These are phyloP conservation scores for Chenopodium album DNA, from an alignment of 148 eudicot genomes.

Conservation along the genomic window DNA sequence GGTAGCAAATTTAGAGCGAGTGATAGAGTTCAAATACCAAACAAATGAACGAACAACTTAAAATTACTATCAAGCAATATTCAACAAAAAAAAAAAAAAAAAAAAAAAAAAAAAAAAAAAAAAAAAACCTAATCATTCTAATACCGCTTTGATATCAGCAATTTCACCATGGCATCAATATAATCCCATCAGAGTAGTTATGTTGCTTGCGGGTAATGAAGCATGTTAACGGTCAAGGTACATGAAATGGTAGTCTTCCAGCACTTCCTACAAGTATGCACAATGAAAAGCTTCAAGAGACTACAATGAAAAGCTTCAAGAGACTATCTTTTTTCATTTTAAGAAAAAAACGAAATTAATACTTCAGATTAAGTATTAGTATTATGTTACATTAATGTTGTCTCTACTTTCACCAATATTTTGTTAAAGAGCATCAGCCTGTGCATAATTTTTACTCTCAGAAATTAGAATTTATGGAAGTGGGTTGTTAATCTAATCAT, in stretches of 20 bases:
- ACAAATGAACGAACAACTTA: slow-evolving; percentile 7
- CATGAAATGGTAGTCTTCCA: slow-evolving; percentile 6
- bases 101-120: neutral
- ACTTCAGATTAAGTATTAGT: neutral
- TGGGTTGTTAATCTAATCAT: neutral
- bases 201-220: slow-evolving; percentile 9
- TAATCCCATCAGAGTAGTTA: slow-evolving; percentile 8
- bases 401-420: too few relatives aligned
- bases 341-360: neutral
- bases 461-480: neutral
- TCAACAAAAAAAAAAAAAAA: too few relatives aligned
- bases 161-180: slow-evolving; percentile 12
- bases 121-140: neutral
- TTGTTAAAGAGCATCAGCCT: neutral
- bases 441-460: neutral
- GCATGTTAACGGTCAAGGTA: slow-evolving; percentile 11
- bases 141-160: neutral
- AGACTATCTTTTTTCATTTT: neutral
- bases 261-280: slow-evolving; percentile 17
- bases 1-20: slow-evolving; percentile 16
- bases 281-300: neutral
- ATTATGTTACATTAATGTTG: neutral
- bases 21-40: neutral
- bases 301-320: neutral
- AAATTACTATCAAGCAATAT: neutral